These are phyloP conservation scores for Irpex rosettiformis DNA, from an alignment of 1,284 basidiomycete species.

Conservation along the genomic window DNA sequence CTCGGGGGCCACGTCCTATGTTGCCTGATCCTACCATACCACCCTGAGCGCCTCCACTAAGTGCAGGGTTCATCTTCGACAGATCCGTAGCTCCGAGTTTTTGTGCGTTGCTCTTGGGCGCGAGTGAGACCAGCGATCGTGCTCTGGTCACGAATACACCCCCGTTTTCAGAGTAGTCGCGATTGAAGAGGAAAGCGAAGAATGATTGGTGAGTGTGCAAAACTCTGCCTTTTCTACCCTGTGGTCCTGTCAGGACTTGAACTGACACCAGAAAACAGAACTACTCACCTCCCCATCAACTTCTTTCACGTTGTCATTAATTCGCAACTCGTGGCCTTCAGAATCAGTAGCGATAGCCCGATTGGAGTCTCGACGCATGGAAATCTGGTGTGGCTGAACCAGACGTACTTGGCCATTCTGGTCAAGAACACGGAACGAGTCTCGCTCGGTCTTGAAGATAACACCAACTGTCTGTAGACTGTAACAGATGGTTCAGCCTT, in stretches of 20 bases:
- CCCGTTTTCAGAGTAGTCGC: slow-evolving; percentile 87
- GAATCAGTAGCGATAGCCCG: slow-evolving; percentile 89
- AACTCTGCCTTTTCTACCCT: slow-evolving; percentile 90
- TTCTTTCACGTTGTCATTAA: slow-evolving; percentile 95
- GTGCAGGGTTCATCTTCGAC: slow-evolving; percentile 94
- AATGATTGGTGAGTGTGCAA: slow-evolving; percentile 95
- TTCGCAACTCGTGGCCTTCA: slow-evolving; percentile 79
- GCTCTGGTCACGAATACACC: slow-evolving; percentile 92
- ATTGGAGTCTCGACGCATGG: slow-evolving; percentile 82
- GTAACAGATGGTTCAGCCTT: background rate
- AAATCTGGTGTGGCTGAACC: slow-evolving; percentile 95
- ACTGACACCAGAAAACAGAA: slow-evolving; percentile 3
- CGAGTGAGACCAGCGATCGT: slow-evolving; percentile 75
- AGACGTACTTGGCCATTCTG: slow-evolving; percentile 88
- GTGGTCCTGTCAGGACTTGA: background rate
- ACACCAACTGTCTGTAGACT: slow-evolving; percentile 93
- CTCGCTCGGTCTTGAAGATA: slow-evolving; percentile 96
- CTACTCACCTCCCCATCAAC: slow-evolving; percentile 77
- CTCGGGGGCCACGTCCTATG: slow-evolving; percentile 72
- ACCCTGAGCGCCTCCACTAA: slow-evolving; percentile 54
- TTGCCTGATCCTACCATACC: slow-evolving; percentile 81
- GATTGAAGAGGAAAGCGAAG: slow-evolving; percentile 93
- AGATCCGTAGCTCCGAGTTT: slow-evolving; percentile 71
- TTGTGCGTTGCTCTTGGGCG: slow-evolving; percentile 74
- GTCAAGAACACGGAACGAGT: slow-evolving; percentile 93